Percentiles rank a stretch among this genome's conserved stretches.
Conservation (phyloP, 345 rosid species). For the Lepidium sativum region DNA sequence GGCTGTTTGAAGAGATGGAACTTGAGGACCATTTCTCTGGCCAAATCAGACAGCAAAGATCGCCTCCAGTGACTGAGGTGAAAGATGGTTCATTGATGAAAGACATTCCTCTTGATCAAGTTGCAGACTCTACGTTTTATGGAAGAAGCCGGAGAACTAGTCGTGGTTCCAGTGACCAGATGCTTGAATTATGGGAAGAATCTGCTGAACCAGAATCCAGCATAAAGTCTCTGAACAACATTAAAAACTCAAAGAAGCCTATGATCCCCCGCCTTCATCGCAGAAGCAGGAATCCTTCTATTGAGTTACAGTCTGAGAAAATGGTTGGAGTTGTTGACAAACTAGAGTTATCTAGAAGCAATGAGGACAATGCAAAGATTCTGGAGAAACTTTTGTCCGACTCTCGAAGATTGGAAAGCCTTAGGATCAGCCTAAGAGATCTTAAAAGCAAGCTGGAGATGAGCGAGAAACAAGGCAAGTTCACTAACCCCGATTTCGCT, state of each 20-base stretch:
- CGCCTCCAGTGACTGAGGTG: slow-evolving; percentile 28
- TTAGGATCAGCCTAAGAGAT: slow-evolving; percentile 48
- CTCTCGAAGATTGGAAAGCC: slow-evolving; percentile 54
- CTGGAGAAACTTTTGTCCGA: slow-evolving; percentile 68
- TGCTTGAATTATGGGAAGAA: slow-evolving; percentile 59
- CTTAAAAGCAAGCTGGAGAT: slow-evolving; percentile 57
- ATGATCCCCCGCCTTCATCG: slow-evolving; percentile 17
- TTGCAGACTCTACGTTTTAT: slow-evolving; percentile 47
- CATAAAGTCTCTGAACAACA: slow-evolving; percentile 20
- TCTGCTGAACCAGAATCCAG: slow-evolving; percentile 38
- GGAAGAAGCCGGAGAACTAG: slow-evolving; percentile 45
- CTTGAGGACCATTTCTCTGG: slow-evolving; percentile 28
- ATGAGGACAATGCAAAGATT: slow-evolving; percentile 44
- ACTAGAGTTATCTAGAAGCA: slow-evolving; percentile 49
- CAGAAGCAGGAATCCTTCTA: slow-evolving; percentile 25
- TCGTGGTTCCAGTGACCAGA: slow-evolving; percentile 38
- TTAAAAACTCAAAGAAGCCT: slow-evolving; percentile 13
- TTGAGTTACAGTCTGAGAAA: slow-evolving; percentile 55
- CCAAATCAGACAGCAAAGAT: slow-evolving; percentile 32
- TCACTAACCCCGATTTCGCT: slow-evolving; percentile 44
- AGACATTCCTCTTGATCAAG: slow-evolving; percentile 88
- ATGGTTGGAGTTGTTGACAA: slow-evolving; percentile 61
- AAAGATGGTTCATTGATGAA: slow-evolving; percentile 49
- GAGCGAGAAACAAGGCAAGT: slow-evolving; percentile 48
- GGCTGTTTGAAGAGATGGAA: slow-evolving; percentile 23